Base-by-base conservation (phyloP, 257 asterid genomes). In the Przewalskia tangutica region DNA sequence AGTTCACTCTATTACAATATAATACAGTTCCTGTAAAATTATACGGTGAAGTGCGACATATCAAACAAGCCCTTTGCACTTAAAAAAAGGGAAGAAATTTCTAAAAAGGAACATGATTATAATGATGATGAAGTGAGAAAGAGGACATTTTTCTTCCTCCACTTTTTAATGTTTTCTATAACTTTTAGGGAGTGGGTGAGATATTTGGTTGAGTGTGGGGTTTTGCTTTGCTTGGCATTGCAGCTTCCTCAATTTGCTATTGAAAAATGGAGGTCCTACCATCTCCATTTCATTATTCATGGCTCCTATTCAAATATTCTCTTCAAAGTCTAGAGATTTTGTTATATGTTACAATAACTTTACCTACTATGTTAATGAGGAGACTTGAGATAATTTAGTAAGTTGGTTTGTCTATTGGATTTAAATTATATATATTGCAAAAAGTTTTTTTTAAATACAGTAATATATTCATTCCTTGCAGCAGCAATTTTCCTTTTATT, bases 201-300 rank as follows among this genome's bases (percentile, higher is more conserved):
- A 42, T 83, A 88, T 85, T 86, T 84, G 88, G 91, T 88, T 48
- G 44, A 82, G 85, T 85, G 65, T 76, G 90, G 79, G 88, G 84
- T 82, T 6, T 86, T 82, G 89, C 90, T 85, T 89, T 91, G 92
- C 94, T 90, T 89, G 85, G 85, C 84, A 89, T 86, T 82, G 86
- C 86, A 90, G 85, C 79, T 84, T 89, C 82, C 80, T 85, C 91
- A 90, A 90, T 88, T 90, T 65, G 81, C 80, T 77, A 77, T 64
- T 71, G 59, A 77, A 58, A 66, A 83, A 83, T 81, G 88, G 88
- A 84, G 92, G 90, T 10, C 89, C 89, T 88, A 88, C 85, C 77
- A 38, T 56, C 81, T 80, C 84, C 66, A 85, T 83, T 85, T 73
- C 79, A 73, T 48, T 11, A 71, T 71, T 71, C 40, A 44, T 44